Percentiles rank a stretch among this genome's conserved stretches.
Conservation (phyloP, 164 flowering plant species). For the Sextonia rubra region DNA sequence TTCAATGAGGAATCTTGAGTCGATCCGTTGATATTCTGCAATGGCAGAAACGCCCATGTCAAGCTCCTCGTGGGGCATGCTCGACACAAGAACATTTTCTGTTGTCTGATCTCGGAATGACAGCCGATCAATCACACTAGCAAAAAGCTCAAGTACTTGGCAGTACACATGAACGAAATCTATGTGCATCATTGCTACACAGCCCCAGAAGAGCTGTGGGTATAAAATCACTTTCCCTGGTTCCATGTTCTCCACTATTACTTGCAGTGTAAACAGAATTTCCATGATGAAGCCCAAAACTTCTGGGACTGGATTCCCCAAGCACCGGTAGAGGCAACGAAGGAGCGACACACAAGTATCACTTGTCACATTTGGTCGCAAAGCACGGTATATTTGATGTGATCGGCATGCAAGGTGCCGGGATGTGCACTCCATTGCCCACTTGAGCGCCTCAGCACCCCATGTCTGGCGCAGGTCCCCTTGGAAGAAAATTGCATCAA, state of each 20-base stretch:
- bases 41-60: constrained; percentile 40
- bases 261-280: constrained; percentile 82
- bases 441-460: constrained; percentile 94
- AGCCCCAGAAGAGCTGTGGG: constrained; percentile 99
- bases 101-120: constrained; percentile 87
- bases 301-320: constrained; percentile 81
- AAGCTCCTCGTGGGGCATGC: constrained; percentile 94
- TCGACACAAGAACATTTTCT: constrained; percentile 91
- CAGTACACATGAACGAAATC: constrained; percentile 95
- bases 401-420: constrained; percentile 97
- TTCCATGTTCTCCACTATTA: constrained; percentile 98
- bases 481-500: constrained; percentile 97
- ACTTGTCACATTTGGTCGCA: constrained; percentile 80
- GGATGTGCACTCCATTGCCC: constrained; percentile 99
- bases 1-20: constrained; percentile 47
- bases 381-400: constrained; percentile 94
- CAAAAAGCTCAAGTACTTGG: constrained; percentile 93
- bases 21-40: constrained; percentile 53
- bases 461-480: constrained; percentile 97
- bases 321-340: constrained; percentile 88
- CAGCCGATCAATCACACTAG: constrained; percentile 76
- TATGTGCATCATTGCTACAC: constrained; percentile 99
- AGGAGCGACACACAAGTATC: constrained; percentile 92
- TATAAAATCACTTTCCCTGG: constrained; percentile 96
- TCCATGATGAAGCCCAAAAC: constrained; percentile 97